These are phyloP conservation scores for Phytophthora parvispora DNA, from an alignment of 352 stramenopile species.

Conservation along the genomic window DNA sequence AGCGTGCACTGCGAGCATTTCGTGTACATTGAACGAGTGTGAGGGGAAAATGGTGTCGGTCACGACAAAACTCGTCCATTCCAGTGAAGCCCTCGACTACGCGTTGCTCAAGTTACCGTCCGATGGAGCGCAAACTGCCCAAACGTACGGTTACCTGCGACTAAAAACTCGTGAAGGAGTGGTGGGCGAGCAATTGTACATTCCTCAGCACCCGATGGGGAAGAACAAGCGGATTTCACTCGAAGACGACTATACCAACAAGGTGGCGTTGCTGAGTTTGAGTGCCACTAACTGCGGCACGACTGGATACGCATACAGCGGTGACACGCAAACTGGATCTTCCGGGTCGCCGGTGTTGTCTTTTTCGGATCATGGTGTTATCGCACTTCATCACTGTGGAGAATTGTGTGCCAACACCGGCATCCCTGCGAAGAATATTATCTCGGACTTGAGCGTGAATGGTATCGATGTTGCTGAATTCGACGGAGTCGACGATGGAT, in stretches of 20 bases:
- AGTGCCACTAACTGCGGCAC: slow-evolving; percentile 43
- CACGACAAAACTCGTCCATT: slow-evolving; percentile 44
- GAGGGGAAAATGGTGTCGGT: slow-evolving; percentile 51
- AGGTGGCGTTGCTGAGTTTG: slow-evolving; percentile 44
- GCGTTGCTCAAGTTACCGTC: slow-evolving; percentile 51
- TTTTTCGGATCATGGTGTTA: slow-evolving; percentile 55
- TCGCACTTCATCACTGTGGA: slow-evolving; percentile 77
- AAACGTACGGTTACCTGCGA: slow-evolving; percentile 65
- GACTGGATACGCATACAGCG: slow-evolving; percentile 61
- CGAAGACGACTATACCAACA: slow-evolving; percentile 51
- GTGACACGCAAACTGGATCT: slow-evolving; percentile 71
- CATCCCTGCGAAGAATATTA: slow-evolving; percentile 51
- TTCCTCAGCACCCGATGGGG: slow-evolving; percentile 58
- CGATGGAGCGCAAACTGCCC: slow-evolving; percentile 14
- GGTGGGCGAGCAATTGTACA: slow-evolving; percentile 54
- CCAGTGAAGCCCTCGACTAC: slow-evolving; percentile 58
- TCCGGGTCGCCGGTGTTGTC: slow-evolving; percentile 72
- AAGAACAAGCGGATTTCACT: slow-evolving; percentile 63
- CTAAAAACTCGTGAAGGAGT: slow-evolving; percentile 36
- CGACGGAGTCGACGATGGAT: slow-evolving; percentile 43
- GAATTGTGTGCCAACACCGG: slow-evolving; percentile 63
- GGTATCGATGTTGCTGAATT: slow-evolving; percentile 40
- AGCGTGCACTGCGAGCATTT: slow-evolving; percentile 34
- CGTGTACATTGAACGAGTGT: slow-evolving; percentile 22
- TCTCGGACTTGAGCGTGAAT: slow-evolving; percentile 42